These are phyloP conservation scores for Dictyostelium brefeldianum DNA, from an alignment of 78 protist genomes.

Conservation along the genomic window DNA sequence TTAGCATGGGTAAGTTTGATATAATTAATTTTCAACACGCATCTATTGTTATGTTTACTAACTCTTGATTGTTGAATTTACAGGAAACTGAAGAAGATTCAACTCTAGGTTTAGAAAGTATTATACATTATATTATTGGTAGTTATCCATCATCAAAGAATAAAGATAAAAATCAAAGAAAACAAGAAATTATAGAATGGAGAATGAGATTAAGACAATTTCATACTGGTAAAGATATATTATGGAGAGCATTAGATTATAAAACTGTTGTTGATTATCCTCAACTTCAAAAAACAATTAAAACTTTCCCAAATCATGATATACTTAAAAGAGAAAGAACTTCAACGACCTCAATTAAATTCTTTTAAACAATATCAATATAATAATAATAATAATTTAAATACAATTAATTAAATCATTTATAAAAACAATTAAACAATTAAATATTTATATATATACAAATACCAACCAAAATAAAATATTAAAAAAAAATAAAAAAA, in stretches of 20 bases:
- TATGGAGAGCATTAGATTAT: conserved; percentile 71
- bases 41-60: neutral
- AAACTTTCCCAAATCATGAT: conserved; percentile 67
- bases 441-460: too few relatives aligned
- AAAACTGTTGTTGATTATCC: conserved; percentile 46
- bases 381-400: neutral
- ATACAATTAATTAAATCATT: neutral
- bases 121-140: conserved; percentile 79
- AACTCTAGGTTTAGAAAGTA: conserved; percentile 63
- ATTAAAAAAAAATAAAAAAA: too few relatives aligned
- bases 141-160: conserved; percentile 73
- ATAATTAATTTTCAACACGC: neutral
- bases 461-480: too few relatives aligned
- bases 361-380: conserved; percentile 3
- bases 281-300: conserved; percentile 26
- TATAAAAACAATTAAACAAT: too few relatives aligned
- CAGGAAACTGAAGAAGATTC: conserved; percentile 81
- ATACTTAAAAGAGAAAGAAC: conserved; percentile 70
- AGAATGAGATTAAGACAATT: conserved; percentile 75
- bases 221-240: conserved; percentile 74
- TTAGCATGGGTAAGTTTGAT: conserved; percentile 66
- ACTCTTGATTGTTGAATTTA: neutral
- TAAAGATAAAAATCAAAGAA: conserved; percentile 75
- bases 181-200: conserved; percentile 74
- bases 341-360: conserved; percentile 37